phyloP scores from a whole-genome alignment of 176 grass and related monocot species.

The Alloteropsis semialata region DNA sequence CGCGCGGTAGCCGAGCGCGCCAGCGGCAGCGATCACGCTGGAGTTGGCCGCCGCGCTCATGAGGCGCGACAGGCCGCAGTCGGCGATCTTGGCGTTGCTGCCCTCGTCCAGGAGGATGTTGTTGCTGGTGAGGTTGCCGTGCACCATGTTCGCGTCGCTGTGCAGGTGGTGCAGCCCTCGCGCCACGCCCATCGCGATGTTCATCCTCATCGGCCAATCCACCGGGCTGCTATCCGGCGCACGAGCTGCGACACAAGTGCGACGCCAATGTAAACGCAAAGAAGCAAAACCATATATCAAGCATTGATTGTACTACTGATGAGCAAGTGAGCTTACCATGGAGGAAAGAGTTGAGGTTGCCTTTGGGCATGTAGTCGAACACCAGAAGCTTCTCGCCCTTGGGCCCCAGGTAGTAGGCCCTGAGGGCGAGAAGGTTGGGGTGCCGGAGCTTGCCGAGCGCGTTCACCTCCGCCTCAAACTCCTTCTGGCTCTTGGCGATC shows the following conservation, averaged over 20 bases:
- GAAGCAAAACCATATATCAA: not conserved
- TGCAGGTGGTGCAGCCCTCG: conserved; percentile 81
- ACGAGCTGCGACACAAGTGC: conserved; percentile 45
- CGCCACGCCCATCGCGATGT: conserved; percentile 57
- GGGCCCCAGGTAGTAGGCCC: conserved; percentile 80
- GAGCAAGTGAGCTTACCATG: conserved; percentile 56
- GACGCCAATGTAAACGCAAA: not conserved
- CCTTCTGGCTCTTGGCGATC: conserved; percentile 83
- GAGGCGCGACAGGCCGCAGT: conserved; percentile 78
- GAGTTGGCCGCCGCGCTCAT: conserved; percentile 78
- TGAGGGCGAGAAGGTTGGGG: conserved; percentile 71
- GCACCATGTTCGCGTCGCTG: conserved; percentile 61
- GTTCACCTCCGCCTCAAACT: conserved; percentile 83
- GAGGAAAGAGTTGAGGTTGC: conserved; percentile 80
- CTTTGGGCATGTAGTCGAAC: conserved; percentile 93
- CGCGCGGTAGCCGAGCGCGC: conserved; percentile 77
- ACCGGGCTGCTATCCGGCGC: conserved; percentile 52
- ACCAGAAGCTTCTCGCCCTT: conserved; percentile 99
- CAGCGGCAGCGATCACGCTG: conserved; percentile 66
- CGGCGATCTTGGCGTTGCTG: conserved; percentile 62
- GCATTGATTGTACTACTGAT: not conserved
- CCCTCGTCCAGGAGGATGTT: conserved; percentile 87
- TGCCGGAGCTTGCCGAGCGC: conserved; percentile 75
- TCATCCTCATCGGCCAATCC: conserved; percentile 80
- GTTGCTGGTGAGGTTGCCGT: conserved; percentile 86